Evolutionary conservation across 208 protist species (phyloP), one percentile per base, ranked within the genome.

Genomic region (Plasmodiophora brassicae): DNA sequence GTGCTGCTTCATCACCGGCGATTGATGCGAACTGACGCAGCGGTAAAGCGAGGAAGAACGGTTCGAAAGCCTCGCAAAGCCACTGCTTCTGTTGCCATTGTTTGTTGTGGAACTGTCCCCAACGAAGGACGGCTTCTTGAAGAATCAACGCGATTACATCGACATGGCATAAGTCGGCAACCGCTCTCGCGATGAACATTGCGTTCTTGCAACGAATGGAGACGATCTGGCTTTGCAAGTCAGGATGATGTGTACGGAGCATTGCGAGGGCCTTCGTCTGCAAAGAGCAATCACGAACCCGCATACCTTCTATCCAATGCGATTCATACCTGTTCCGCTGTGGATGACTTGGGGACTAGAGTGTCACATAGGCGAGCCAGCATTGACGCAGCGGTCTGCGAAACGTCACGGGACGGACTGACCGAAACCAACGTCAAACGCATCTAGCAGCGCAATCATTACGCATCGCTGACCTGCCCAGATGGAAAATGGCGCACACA

Each of bases 21-120:
- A 78, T 5, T 36, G 65, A n/a, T 32, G 65, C n/a, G 41, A 36
- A 78, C n/a, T 32, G 5, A 78, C 41, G 65, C 10, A 78, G 41
- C 32, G 65, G 65, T 5, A 78, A 38, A 14, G 14, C 5, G 32
- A 78, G n/a, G 65, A 78, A 78, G 41, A 78, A 78, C 20, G 65
- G n/a, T 78, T 78, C 65, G 65, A 78, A 78, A 32, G 65, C 5
- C 10, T 78, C 65, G n/a, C 32, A 44, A 78, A 78, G 41, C 65
- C 65, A 78, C 41, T 78, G 65, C n/a, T 78, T 78, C 41, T 78
- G 65, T 32, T 78, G 65, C 65, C 65, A 78, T 78, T 78, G 65
- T 32, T 8, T 14, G n/a, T 78, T 78, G n/a, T 78, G 65, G 65
- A 78, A 78, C 65, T 78, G n/a, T 36, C n/a, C 65, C 65, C 65